Evolutionary conservation across 1,139 yeast genomes (phyloP).

Genomic region (Hansenula sp.): DNA sequence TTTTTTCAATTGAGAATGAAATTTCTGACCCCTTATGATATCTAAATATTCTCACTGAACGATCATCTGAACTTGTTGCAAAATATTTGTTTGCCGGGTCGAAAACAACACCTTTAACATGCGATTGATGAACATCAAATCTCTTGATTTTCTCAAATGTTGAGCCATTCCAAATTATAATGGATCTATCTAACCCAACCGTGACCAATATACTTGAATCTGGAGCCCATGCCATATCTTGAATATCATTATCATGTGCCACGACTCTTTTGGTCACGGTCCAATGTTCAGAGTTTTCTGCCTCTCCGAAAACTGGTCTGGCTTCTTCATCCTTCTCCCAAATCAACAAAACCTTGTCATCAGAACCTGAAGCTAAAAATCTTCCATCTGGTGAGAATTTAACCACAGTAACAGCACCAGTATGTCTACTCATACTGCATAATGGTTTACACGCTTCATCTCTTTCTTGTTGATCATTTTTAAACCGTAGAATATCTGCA

Average conservation of each 20-base stretch:
- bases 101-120: constrained; percentile 93
- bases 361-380: constrained; percentile 91
- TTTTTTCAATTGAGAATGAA: constrained; percentile 82
- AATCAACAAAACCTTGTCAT: constrained; percentile 83
- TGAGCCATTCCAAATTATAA: constrained; percentile 89
- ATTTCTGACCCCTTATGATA: constrained; percentile 77
- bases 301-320: constrained; percentile 44
- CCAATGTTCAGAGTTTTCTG: constrained; percentile 83
- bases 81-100: constrained; percentile 98
- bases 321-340: constrained; percentile 86
- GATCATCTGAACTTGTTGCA: constrained; percentile 94
- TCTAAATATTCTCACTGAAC: constrained; percentile 82
- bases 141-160: constrained; percentile 89
- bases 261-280: constrained; percentile 85
- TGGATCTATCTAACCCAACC: constrained; percentile 89
- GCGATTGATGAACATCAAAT: constrained; percentile 89
- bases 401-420: constrained; percentile 92
- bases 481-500: constrained; percentile 42
- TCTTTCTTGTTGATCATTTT: constrained; percentile 15
- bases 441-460: constrained; percentile 51
- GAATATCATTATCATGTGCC: constrained; percentile 96
- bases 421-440: constrained; percentile 80
- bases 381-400: constrained; percentile 90
- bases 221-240: constrained; percentile 97
- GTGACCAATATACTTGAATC: constrained; percentile 87